Base-by-base conservation (phyloP, 2,329 filamentous ascomycete genomes). In the Colletotrichum eleusines region DNA sequence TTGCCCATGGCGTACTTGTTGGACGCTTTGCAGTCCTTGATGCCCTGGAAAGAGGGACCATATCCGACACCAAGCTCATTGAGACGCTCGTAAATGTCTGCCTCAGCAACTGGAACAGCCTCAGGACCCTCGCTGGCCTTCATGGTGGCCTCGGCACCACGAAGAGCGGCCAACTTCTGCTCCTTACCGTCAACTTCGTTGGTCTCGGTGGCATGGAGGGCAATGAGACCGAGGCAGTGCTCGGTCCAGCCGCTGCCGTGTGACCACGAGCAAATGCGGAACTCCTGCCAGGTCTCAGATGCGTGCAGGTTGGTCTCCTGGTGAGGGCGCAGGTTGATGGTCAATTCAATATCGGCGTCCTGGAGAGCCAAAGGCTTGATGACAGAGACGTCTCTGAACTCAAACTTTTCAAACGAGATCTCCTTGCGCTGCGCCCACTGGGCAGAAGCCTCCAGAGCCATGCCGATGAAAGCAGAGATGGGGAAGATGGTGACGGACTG, bases 401-500 rank as follows among this genome's bases (percentile, higher is more conserved):
- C 82, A 62, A 84, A 85, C 42, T 77, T 81, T 44, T 84, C 79
- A 57, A 82, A 83, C 12, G 62, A 58, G 6, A 81, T 69, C 35
- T 77, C 76, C 66, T 72, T 72, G 31, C 66, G 66, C 50, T 72
- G 59, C 7, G 69, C 65, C 72, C 71, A 65, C 18, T 73, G 70
- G 3, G 75, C 75, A 84, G 84, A 2, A 76, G 85, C 86, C 73
- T 87, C 86, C 0, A 86, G 73, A 0, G 81, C 84, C 84, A 90
- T 87, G 35, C 83, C 81, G 4, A 88, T 75, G 63, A 84, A 87
- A 3, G 85, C 88, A 1, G 86, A 82, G 44, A 87, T 81, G 35
- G 89, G 87, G 75, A 87, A 89, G 42, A 89, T 84, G 2, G 83
- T 84, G 38, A 88, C 77, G 14, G 84, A 87, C 74, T 90, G 87